These are phyloP conservation scores for Chlamydomonas sphaeroides DNA, from an alignment of 139 green algal genomes.

Conservation along the genomic window DNA sequence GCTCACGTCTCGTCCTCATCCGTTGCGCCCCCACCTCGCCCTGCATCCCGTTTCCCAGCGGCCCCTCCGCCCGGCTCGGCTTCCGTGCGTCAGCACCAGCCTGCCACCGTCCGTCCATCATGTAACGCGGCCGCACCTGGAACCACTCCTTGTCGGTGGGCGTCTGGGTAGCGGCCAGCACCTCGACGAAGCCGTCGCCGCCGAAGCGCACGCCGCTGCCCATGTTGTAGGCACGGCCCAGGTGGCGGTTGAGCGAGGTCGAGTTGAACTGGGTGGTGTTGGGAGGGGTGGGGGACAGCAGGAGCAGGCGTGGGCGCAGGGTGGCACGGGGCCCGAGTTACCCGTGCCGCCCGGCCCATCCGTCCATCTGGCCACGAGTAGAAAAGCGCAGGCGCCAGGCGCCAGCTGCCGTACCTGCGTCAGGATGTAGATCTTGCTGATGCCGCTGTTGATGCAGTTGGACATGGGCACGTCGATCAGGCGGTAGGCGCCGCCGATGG, in stretches of 20 bases:
- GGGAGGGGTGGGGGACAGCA: conserved; percentile 32
- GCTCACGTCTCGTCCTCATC: too few relatives aligned
- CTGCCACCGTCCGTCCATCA: too few relatives aligned
- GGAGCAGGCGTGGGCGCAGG: too few relatives aligned
- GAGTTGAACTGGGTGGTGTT: conserved; percentile 84
- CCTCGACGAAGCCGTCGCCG: conserved; percentile 94
- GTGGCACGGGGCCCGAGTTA: too few relatives aligned
- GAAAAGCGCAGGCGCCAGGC: too few relatives aligned
- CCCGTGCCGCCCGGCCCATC: too few relatives aligned
- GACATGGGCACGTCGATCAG: conserved; percentile 99
- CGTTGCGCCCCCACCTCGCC: too few relatives aligned
- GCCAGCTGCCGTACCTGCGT: conserved; percentile 63
- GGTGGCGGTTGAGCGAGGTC: conserved; percentile 97
- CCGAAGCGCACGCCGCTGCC: conserved; percentile 86
- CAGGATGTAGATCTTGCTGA: conserved; percentile 99
- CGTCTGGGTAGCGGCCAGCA: conserved; percentile 92
- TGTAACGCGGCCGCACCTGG: conserved; percentile 59
- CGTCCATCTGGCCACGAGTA: too few relatives aligned
- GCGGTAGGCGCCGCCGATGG: conserved; percentile 97
- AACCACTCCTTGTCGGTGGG: conserved; percentile 81
- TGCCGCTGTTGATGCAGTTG: conserved; percentile 99
- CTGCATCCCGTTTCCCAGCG: too few relatives aligned
- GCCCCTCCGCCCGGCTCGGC: too few relatives aligned
- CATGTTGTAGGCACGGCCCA: conserved; percentile 98
- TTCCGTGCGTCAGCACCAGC: too few relatives aligned